Conservation (phyloP, 192 early-diverging fungal genomes). For the Funneliformis geosporum region DNA sequence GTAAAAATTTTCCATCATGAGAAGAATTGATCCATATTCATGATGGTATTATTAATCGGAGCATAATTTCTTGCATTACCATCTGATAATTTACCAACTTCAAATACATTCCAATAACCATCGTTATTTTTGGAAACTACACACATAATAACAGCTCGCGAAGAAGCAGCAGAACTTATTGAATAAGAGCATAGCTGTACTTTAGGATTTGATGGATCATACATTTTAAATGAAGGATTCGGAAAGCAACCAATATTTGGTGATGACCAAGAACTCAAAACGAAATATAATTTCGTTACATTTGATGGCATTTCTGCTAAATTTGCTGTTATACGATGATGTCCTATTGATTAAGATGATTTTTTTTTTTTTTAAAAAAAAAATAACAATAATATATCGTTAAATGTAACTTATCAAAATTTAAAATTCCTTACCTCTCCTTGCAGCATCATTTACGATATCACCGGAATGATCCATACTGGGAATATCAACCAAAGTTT, state of each 20-base stretch:
- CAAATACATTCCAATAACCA: constrained; percentile 16
- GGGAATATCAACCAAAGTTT: not conserved
- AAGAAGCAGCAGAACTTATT: not conserved
- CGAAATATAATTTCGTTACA: constrained; percentile 30
- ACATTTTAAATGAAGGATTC: constrained; percentile 26
- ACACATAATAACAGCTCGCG: constrained; percentile 29
- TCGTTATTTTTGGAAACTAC: not conserved
- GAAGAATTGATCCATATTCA: not conserved
- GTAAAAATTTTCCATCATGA: too few relatives aligned
- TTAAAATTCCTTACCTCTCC: not conserved
- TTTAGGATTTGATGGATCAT: constrained; percentile 1
- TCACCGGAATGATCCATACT: constrained; percentile 30
- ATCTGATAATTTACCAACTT: constrained; percentile 13
- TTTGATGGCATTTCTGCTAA: constrained; percentile 8
- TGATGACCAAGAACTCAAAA: constrained; percentile 26
- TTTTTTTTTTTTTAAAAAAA: too few relatives aligned
- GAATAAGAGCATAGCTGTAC: constrained; percentile 22
- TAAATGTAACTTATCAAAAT: not conserved
- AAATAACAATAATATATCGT: not conserved
- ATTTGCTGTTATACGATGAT: constrained; percentile 18
- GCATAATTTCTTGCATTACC: constrained; percentile 31
- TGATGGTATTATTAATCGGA: constrained; percentile 20
- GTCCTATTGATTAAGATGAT: constrained; percentile 7
- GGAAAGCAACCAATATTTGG: constrained; percentile 18
- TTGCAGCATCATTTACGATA: not conserved